phyloP scores from a whole-genome alignment of 371 early-diverging fungal genomes.

The Mucor indicus region DNA sequence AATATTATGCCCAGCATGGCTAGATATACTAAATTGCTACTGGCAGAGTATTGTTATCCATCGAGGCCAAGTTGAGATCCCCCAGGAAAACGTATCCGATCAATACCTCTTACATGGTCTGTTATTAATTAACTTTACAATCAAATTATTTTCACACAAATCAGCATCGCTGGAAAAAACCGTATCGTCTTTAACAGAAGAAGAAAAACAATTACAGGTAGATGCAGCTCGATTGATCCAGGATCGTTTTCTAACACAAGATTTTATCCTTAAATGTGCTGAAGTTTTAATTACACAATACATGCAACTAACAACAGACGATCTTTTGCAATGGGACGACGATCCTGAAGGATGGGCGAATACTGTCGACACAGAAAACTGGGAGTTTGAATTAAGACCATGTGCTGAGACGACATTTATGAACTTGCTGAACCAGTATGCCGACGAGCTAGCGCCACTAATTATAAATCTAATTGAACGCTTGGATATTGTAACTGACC shows the following conservation, averaged over 20 bases:
- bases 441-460: slow-evolving; percentile 63
- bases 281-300: slow-evolving; percentile 75
- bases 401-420: slow-evolving; percentile 86
- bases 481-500: slow-evolving; percentile 49
- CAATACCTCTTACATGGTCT: slow-evolving; percentile 67
- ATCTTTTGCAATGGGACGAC: slow-evolving; percentile 79
- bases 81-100: slow-evolving; percentile 28
- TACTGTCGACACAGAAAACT: slow-evolving; percentile 81
- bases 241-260: slow-evolving; percentile 64
- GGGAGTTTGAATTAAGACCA: slow-evolving; percentile 80
- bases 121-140: slow-evolving; percentile 62
- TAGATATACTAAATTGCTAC: slow-evolving; percentile 73
- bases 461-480: slow-evolving; percentile 60
- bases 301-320: slow-evolving; percentile 65
- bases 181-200: slow-evolving; percentile 35
- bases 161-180: slow-evolving; percentile 30
- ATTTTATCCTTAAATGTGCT: slow-evolving; percentile 58
- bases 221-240: slow-evolving; percentile 61
- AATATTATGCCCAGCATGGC: slow-evolving; percentile 60
- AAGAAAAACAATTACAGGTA: slow-evolving; percentile 47
- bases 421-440: slow-evolving; percentile 67
- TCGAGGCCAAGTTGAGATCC: neutral
- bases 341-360: slow-evolving; percentile 86
- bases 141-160: slow-evolving; percentile 58
- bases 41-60: slow-evolving; percentile 52